A percentile compares a stretch with the other conserved stretches of the same genome.
These are phyloP conservation scores for Euphorbia lathyris DNA, from an alignment of 345 rosid genomes.

Conservation along the genomic window DNA sequence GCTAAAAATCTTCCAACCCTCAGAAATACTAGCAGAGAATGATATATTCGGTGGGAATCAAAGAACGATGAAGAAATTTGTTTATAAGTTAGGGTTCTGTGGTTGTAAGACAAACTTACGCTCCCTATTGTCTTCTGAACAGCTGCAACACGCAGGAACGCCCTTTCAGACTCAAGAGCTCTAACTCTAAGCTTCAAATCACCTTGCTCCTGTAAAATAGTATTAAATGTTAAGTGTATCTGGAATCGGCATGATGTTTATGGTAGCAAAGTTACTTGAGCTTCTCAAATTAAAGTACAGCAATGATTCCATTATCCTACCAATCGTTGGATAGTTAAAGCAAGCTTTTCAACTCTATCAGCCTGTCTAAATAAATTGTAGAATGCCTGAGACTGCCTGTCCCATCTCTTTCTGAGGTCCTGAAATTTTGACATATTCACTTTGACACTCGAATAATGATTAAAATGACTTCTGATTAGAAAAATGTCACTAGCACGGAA, in stretches of 20 bases:
- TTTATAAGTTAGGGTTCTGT: not conserved
- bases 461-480: not conserved
- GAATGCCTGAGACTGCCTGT: constrained; percentile 89
- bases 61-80: not conserved
- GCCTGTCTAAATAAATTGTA: constrained; percentile 95
- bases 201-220: constrained; percentile 80
- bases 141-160: constrained; percentile 91
- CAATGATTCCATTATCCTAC: constrained; percentile 35
- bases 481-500: not conserved
- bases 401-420: constrained; percentile 93
- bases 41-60: not conserved
- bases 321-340: constrained; percentile 76
- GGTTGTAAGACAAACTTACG: constrained; percentile 45
- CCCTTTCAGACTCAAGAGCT: constrained; percentile 87
- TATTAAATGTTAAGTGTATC: not conserved
- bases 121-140: constrained; percentile 93
- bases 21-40: not conserved
- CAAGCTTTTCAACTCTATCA: constrained; percentile 89
- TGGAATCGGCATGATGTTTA: not conserved
- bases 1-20: not conserved
- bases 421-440: constrained; percentile 32
- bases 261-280: not conserved
- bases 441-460: constrained; percentile 1
- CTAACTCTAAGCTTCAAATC: constrained; percentile 96
- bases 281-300: not conserved